A percentile compares a stretch with the other conserved stretches of the same genome.
These are phyloP conservation scores for Lentinula guzmanii DNA, from an alignment of 768 basidiomycete species.

Conservation along the genomic window DNA sequence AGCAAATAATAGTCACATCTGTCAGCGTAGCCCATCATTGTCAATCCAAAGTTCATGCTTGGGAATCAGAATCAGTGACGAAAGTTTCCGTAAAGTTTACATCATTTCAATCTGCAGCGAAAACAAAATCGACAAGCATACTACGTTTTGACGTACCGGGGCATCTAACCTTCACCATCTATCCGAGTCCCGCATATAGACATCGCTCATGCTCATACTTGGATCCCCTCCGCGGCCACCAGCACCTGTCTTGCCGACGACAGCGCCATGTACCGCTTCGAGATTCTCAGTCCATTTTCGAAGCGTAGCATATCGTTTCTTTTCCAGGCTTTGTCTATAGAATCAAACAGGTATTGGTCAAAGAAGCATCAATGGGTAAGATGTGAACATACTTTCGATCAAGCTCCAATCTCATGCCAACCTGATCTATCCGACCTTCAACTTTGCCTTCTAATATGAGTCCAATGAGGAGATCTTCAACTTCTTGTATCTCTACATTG, in stretches of 20 bases:
- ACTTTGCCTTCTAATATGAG: conserved; percentile 97
- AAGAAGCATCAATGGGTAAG: neutral
- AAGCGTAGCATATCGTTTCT: conserved; percentile 77
- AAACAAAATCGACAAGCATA: too few species aligned
- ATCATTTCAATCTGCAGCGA: too few species aligned
- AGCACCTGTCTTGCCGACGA: conserved; percentile 62
- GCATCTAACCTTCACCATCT: neutral
- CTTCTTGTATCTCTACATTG: conserved; percentile 87
- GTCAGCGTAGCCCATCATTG: too few species aligned
- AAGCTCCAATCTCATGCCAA: conserved; percentile 86
- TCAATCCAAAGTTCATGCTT: too few species aligned
- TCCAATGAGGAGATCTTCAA: conserved; percentile 89
- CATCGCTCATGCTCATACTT: conserved; percentile 8
- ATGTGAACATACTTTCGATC: conserved; percentile 65
- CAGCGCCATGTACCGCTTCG: conserved; percentile 67
- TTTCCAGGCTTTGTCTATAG: conserved; percentile 77
- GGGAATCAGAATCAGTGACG: too few species aligned
- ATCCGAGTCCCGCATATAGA: conserved; percentile 1
- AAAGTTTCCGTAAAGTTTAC: too few species aligned
- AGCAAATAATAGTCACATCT: too few species aligned
- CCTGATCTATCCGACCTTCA: conserved; percentile 95
- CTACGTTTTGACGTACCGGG: too few species aligned
- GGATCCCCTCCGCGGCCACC: conserved; percentile 31
- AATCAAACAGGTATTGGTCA: neutral
- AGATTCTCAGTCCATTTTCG: conserved; percentile 81